Evolutionary conservation across 2,329 filamentous ascomycete species (phyloP), one percentile per base, ranked within the genome.

Genomic region (Trichoderma koningii): DNA sequence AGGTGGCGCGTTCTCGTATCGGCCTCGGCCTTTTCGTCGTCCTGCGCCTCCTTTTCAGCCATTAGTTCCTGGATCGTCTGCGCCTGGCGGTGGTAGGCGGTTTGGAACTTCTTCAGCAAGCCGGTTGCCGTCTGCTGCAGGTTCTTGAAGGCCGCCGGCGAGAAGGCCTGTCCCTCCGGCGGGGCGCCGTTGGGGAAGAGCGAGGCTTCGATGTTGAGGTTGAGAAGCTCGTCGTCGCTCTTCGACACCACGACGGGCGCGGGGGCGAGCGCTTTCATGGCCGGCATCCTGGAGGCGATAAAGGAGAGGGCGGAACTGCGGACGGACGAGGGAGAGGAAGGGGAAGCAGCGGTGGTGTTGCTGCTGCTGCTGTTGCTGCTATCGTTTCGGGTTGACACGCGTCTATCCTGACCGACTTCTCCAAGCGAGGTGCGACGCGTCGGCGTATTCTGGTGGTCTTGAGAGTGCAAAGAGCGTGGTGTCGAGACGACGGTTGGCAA

Each of bases 61-160:
- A 78, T 77, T 10, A 85, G 69, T 48, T 87, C 85, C 12, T 77
- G 77, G 1, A 85, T 73, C n/a, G 81, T 78, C 0, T 78, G 67
- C 5, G 83, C 81, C 26, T 82, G 83, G 62, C 81, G 75, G 55
- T 83, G 83, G 72, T 88, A 89, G 34, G 86, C 86, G 12, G 74
- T 76, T 70, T 89, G 87, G 68, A 88, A 82, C 71, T 79, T 82
- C 23, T 76, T 77, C 26, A 89, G 73, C 5, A 88, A 75, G 4
- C 83, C 82, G 5, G 78, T 76, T 3, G 87, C 87, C 64, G 85
- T 86, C 68, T 77, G 75, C 65, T 85, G 84, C n/a, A 88, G 78
- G 71, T 85, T 87, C 72, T 86, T 87, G 75, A 82, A 89, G 10
- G 83, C 82, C 0, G 83, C 79, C 0, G 85, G 85, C 1, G 85